phyloP scores from a whole-genome alignment of 2,329 filamentous ascomycete genomes.

The Stromatinia cepivora region DNA sequence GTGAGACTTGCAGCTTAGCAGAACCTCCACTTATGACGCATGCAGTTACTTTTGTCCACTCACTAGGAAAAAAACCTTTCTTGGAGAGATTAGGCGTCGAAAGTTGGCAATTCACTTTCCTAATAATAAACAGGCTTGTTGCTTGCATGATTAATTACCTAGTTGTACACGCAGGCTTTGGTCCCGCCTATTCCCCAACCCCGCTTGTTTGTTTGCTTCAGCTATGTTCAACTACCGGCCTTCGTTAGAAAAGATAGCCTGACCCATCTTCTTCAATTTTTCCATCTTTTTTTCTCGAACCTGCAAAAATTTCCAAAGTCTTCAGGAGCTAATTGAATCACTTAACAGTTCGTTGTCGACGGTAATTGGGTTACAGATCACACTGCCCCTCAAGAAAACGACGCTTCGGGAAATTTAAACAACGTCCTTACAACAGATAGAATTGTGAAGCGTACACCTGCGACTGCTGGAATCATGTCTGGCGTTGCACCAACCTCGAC shows the following conservation, averaged over 20 bases:
- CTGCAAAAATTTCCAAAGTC: neutral
- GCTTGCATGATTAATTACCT: conserved; percentile 6
- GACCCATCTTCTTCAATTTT: conserved; percentile 2
- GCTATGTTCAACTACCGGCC: conserved; percentile 16
- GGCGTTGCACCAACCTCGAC: conserved; percentile 69
- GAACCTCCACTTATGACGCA: conserved; percentile 24
- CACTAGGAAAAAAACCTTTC: neutral
- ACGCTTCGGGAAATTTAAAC: conserved; percentile 83
- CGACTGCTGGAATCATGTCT: conserved; percentile 56
- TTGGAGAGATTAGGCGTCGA: conserved; percentile 9
- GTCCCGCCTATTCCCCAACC: conserved; percentile 20
- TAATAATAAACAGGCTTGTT: conserved; percentile 15
- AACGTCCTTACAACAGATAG: conserved; percentile 82
- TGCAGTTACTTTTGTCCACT: neutral
- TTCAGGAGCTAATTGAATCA: conserved; percentile 23
- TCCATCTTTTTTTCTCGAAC: neutral
- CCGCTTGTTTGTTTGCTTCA: conserved; percentile 23
- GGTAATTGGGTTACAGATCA: conserved; percentile 84
- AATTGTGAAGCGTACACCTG: conserved; percentile 54
- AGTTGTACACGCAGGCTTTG: conserved; percentile 4
- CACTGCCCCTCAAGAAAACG: conserved; percentile 76
- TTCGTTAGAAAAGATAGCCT: conserved; percentile 15
- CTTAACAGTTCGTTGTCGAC: conserved; percentile 84
- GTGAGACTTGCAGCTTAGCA: conserved; percentile 15
- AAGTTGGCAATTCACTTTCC: conserved; percentile 16